Percentiles rank a stretch among this genome's conserved stretches.
These are phyloP conservation scores for Pseudomassariella vexata DNA, from an alignment of 2,329 filamentous ascomycete species.

Conservation along the genomic window DNA sequence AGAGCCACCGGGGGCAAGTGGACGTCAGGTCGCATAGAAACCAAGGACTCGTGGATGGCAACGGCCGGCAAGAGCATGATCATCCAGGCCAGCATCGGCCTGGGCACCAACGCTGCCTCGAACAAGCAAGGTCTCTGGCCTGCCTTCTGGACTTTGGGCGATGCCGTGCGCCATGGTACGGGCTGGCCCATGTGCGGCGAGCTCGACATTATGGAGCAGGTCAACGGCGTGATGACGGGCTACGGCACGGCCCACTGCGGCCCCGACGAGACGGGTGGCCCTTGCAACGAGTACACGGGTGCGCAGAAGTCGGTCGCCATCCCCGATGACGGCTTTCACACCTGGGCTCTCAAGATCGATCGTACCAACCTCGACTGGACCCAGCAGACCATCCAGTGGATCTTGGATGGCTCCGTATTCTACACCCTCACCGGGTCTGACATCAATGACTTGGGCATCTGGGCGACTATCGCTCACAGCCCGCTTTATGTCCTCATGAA, in stretches of 20 bases:
- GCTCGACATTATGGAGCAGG: constrained; percentile 44
- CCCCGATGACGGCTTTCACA: constrained; percentile 42
- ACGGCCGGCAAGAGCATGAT: constrained; percentile 31
- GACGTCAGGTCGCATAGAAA: constrained; percentile 46
- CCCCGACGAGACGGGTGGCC: constrained; percentile 32
- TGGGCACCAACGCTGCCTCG: constrained; percentile 29
- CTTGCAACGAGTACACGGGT: constrained; percentile 42
- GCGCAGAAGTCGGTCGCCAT: constrained; percentile 28
- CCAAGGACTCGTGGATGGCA: constrained; percentile 39
- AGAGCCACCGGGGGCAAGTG: constrained; percentile 31
- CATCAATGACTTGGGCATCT: constrained; percentile 33
- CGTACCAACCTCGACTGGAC: constrained; percentile 36
- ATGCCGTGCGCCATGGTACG: constrained; percentile 38
- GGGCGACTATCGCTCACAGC: constrained; percentile 35
- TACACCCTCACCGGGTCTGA: constrained; percentile 35
- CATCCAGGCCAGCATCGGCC: constrained; percentile 38
- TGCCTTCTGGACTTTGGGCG: constrained; percentile 47
- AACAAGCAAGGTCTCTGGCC: constrained; percentile 47
- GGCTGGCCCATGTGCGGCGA: constrained; percentile 45
- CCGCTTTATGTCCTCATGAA: constrained; percentile 42
- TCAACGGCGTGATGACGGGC: constrained; percentile 38
- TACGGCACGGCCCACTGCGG: constrained; percentile 45
- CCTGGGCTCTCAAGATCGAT: constrained; percentile 42
- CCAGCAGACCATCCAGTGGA: constrained; percentile 43
- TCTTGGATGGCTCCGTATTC: constrained; percentile 37